Conservation (phyloP, 306 rosid species). For the Gynostemma pentaphyllum region DNA sequence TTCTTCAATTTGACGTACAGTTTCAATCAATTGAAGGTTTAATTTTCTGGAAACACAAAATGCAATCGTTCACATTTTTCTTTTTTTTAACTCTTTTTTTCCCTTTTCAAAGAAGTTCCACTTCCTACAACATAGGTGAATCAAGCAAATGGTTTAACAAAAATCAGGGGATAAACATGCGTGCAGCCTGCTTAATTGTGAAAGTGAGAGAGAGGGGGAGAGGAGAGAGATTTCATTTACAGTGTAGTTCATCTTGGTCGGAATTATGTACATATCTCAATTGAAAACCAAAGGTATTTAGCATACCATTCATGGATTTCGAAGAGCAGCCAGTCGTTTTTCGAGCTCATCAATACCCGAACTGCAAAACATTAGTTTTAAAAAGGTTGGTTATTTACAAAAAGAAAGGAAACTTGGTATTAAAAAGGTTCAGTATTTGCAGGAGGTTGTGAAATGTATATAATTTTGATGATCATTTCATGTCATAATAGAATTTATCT, state of each 20-base stretch:
- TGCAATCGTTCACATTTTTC: too few relatives aligned
- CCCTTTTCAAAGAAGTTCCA: too few relatives aligned
- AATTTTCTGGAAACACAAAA: too few relatives aligned
- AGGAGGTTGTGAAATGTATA: too few relatives aligned
- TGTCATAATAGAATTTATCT: background rate
- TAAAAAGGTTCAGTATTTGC: too few relatives aligned
- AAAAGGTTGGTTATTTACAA: background rate
- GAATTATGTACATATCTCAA: slow-evolving; percentile 1
- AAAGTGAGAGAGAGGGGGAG: background rate
- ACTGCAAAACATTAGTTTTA: slow-evolving; percentile 29
- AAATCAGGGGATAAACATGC: background rate
- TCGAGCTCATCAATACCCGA: slow-evolving; percentile 68
- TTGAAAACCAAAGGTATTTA: background rate
- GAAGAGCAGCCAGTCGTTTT: slow-evolving; percentile 85
- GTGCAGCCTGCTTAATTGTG: background rate
- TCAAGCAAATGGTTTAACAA: slow-evolving; percentile 4
- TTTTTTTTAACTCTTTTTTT: too few relatives aligned
- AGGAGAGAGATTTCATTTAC: slow-evolving; percentile 14
- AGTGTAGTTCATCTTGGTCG: background rate
- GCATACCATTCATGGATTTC: slow-evolving; percentile 43
- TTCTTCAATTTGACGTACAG: background rate
- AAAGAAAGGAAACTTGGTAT: background rate
- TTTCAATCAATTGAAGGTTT: background rate
- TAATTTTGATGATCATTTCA: background rate
- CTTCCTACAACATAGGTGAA: too few relatives aligned